Evolutionary conservation across 2,329 filamentous ascomycete genomes (phyloP).

Genomic region (Xylariaceae sp.): DNA sequence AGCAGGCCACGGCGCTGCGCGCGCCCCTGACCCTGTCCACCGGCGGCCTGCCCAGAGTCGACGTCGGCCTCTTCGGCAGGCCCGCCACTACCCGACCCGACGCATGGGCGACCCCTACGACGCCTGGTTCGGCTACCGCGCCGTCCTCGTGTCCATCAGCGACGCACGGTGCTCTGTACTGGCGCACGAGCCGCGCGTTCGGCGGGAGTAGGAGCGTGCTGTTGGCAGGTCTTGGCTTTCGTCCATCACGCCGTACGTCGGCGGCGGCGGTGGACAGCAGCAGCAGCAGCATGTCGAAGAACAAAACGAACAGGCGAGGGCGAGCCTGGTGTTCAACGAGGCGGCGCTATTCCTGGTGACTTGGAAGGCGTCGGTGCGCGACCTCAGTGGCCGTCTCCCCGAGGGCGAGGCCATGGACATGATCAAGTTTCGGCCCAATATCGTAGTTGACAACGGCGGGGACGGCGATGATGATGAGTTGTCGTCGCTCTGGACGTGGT

Average conservation of each 20-base stretch:
- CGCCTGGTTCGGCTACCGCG: slow-evolving; percentile 68
- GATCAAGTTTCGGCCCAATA: slow-evolving; percentile 72
- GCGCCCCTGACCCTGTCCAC: slow-evolving; percentile 60
- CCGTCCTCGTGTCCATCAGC: slow-evolving; percentile 67
- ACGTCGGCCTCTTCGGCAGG: slow-evolving; percentile 64
- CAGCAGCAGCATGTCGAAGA: neutral
- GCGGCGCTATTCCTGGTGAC: slow-evolving; percentile 75
- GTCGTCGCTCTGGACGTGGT: slow-evolving; percentile 49
- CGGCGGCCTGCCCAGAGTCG: slow-evolving; percentile 47
- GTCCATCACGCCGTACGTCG: slow-evolving; percentile 39
- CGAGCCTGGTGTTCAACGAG: slow-evolving; percentile 71
- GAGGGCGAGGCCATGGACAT: slow-evolving; percentile 58
- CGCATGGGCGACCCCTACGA: slow-evolving; percentile 64
- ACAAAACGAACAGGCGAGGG: neutral
- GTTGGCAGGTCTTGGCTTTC: slow-evolving; percentile 40
- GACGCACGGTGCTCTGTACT: slow-evolving; percentile 61
- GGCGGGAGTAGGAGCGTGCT: no score
- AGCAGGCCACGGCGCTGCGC: slow-evolving; percentile 46
- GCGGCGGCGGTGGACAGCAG: slow-evolving; percentile 30
- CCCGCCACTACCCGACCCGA: slow-evolving; percentile 56
- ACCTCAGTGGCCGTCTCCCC: slow-evolving; percentile 62
- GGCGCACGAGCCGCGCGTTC: slow-evolving; percentile 54
- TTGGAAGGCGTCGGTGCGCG: slow-evolving; percentile 68
- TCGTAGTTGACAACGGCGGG: slow-evolving; percentile 56
- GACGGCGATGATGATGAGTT: neutral